These are phyloP conservation scores for Xylaria polymorpha DNA, from an alignment of 2,329 filamentous ascomycete species.

Conservation along the genomic window DNA sequence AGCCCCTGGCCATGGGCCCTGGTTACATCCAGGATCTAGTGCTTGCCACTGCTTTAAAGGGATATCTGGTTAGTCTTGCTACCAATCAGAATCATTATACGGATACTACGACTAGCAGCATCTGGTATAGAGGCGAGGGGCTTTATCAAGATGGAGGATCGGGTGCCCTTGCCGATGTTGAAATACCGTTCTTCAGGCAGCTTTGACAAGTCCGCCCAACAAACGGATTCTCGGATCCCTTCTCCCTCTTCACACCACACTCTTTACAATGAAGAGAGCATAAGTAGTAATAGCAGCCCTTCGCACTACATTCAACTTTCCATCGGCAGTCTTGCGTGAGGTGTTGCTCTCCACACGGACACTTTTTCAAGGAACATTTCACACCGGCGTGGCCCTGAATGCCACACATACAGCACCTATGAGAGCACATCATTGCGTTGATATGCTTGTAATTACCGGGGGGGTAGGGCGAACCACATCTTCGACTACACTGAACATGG, in stretches of 20 bases:
- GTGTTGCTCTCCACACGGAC: constrained; percentile 53
- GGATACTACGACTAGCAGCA: background rate
- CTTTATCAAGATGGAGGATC: background rate
- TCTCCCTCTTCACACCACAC: constrained; percentile 48
- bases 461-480: constrained; percentile 45
- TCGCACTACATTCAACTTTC: constrained; percentile 52
- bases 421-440: constrained; percentile 53
- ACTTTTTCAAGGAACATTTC: constrained; percentile 51
- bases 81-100: background rate
- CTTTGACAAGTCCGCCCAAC: constrained; percentile 48
- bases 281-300: constrained; percentile 50
- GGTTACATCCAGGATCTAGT: background rate
- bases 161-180: constrained; percentile 19
- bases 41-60: background rate
- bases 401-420: constrained; percentile 58
- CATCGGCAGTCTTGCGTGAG: constrained; percentile 56
- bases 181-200: constrained; percentile 45
- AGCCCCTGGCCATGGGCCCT: too few relatives aligned
- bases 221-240: constrained; percentile 44
- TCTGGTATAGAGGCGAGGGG: background rate
- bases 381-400: constrained; percentile 52
- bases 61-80: background rate
- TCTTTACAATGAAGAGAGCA: constrained; percentile 54
- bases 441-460: constrained; percentile 48
- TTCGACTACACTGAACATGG: constrained; percentile 50